phyloP scores from a whole-genome alignment of 768 basidiomycete genomes.

The Psilocybe sp. region DNA sequence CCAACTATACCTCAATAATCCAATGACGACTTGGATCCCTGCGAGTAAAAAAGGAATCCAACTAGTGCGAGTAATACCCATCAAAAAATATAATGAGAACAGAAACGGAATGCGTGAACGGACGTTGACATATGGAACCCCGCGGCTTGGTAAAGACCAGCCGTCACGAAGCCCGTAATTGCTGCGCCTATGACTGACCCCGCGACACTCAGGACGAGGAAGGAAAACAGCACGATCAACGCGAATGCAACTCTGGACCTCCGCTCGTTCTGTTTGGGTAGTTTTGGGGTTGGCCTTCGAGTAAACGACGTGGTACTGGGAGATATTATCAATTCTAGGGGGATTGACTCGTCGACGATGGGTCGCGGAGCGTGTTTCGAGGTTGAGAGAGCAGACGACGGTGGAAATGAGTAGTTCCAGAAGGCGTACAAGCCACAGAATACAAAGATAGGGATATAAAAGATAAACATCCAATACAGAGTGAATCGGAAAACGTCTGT shows the following conservation, averaged over 20 bases:
- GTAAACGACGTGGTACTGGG: background rate
- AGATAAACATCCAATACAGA: slow-evolving; percentile 49
- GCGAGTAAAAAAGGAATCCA: slow-evolving; percentile 49
- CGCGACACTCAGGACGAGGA: slow-evolving; percentile 38
- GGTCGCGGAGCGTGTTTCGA: background rate
- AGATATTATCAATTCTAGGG: slow-evolving; percentile 3
- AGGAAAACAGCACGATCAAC: slow-evolving; percentile 41
- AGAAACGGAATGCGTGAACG: slow-evolving; percentile 12
- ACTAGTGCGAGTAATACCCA: slow-evolving; percentile 17
- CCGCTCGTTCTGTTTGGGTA: slow-evolving; percentile 31
- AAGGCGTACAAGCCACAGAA: slow-evolving; percentile 49
- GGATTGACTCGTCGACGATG: slow-evolving; percentile 10
- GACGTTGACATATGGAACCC: slow-evolving; percentile 52
- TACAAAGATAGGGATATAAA: slow-evolving; percentile 49
- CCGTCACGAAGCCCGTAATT: slow-evolving; percentile 42
- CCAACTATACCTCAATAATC: slow-evolving; percentile 34
- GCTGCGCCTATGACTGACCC: slow-evolving; percentile 47
- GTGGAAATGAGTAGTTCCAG: slow-evolving; percentile 50
- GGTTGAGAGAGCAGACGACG: slow-evolving; percentile 15
- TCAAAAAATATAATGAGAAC: background rate
- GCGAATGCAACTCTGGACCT: slow-evolving; percentile 47
- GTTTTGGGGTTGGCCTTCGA: slow-evolving; percentile 11
- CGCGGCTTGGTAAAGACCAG: slow-evolving; percentile 42
- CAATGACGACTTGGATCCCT: slow-evolving; percentile 38
- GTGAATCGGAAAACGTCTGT: slow-evolving; percentile 53